Base-by-base conservation (phyloP, 2,329 filamentous ascomycete species). In the Colletotrichum lini region DNA sequence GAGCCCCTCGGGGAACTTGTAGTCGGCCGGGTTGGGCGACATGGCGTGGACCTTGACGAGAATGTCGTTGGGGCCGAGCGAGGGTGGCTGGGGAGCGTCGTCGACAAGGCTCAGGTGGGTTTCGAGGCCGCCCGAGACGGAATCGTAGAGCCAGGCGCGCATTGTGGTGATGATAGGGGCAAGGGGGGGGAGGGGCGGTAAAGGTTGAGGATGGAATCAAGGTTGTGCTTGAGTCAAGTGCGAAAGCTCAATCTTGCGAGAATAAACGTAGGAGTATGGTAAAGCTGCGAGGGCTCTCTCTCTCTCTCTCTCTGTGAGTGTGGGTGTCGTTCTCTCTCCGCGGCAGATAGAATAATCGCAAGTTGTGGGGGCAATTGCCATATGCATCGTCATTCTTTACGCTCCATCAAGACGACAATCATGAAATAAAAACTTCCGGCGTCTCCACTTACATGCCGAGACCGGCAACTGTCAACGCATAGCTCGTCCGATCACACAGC, bases 21-120 rank as follows among this genome's bases (percentile, higher is more conserved):
- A 88, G 83, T 93, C 91, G 38, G 87, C 87, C 0, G 90, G 90
- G 77, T 92, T 93, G 73, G 92, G 77, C 30, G 86, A 81, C 35
- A 84, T 83, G 67, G 84, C 81, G 68, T 87, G 79, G 9, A 92
- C 86, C 72, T 87, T 80, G 59, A 92, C 81, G 16, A 92, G 83
- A 54, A 91, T 77, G 72, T 89, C 83, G 47, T 84, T 76, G 4
- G 79, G 80, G n/a, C 75, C 75, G 70, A 73, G 80, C 53, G 78
- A 79, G 18, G 76, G 73, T 7, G 85, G 13, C 84, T 75, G 4
- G 84, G 78, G 4, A 84, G 6, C 82, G 13, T 79, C 75, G 2
- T 81, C 74, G 73, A 83, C 80, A 35, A 89, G 82, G 10, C 80
- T 79, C 35, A 65, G 52, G 52, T 26, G 42, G 21, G 30, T 23